A percentile compares a stretch with the other conserved stretches of the same genome.
Conservation (phyloP, 345 rosid species). For the Stellera chamaejasme region DNA sequence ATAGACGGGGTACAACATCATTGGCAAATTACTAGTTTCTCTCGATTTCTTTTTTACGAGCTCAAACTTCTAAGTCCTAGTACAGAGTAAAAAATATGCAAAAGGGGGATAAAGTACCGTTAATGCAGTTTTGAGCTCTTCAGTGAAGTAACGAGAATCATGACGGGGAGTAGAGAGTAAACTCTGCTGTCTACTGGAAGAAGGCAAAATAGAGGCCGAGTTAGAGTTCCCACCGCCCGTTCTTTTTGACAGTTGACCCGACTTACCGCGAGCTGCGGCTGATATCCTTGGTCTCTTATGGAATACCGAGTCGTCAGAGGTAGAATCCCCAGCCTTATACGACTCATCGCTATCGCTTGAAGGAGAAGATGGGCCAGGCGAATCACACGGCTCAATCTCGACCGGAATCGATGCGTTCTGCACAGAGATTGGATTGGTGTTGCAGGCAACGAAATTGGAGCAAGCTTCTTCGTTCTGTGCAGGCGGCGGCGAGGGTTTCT, state of each 20-base stretch:
- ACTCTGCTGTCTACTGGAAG: slow-evolving; percentile 10
- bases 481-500: neutral
- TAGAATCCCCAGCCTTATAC: neutral
- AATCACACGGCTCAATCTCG: neutral
- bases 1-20: neutral
- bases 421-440: neutral
- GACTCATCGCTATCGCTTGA: slow-evolving; percentile 1
- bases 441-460: slow-evolving; percentile 13
- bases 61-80: too few relatives aligned
- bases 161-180: slow-evolving; percentile 11
- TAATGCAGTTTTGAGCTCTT: slow-evolving; percentile 27
- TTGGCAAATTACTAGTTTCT: neutral
- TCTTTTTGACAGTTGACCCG: neutral
- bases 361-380: neutral
- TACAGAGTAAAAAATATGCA: neutral
- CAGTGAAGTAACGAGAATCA: slow-evolving; percentile 17
- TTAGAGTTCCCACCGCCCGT: neutral
- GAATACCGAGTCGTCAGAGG: neutral
- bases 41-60: neutral
- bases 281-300: neutral
- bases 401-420: neutral
- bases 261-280: too few relatives aligned
- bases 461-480: slow-evolving; percentile 5
- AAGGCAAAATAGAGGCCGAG: slow-evolving; percentile 6
- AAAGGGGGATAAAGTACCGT: slow-evolving; percentile 3